Conservation (phyloP, 2,329 filamentous ascomycete genomes). For the Epichloe elymi region DNA sequence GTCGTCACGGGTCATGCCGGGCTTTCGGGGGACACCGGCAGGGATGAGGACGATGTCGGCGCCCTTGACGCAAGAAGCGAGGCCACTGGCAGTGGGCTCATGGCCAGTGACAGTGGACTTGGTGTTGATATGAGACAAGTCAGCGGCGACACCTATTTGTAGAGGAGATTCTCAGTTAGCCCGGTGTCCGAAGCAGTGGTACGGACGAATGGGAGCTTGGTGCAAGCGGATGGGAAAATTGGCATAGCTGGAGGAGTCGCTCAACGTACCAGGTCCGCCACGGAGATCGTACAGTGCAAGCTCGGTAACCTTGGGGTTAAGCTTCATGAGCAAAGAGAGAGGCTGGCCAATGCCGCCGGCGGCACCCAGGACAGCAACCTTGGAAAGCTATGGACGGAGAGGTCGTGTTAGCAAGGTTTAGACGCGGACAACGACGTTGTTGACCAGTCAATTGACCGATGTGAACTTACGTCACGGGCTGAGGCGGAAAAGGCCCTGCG, state of each 20-base stretch:
- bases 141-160: slow-evolving; percentile 80
- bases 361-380: slow-evolving; percentile 94
- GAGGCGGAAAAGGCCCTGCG: slow-evolving; percentile 72
- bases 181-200: neutral
- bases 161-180: neutral
- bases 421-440: neutral
- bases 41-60: slow-evolving; percentile 94
- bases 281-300: slow-evolving; percentile 97
- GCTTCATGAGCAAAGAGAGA: slow-evolving; percentile 93
- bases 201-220: neutral
- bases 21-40: slow-evolving; percentile 93
- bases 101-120: slow-evolving; percentile 90
- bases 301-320: slow-evolving; percentile 88
- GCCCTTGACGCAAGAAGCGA: slow-evolving; percentile 68
- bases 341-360: slow-evolving; percentile 97
- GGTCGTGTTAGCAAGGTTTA: slow-evolving; percentile 1
- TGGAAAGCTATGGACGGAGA: slow-evolving; percentile 57
- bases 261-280: slow-evolving; percentile 68
- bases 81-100: slow-evolving; percentile 61
- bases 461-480: slow-evolving; percentile 53
- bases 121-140: slow-evolving; percentile 98
- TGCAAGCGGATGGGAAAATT: slow-evolving; percentile 1
- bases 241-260: slow-evolving; percentile 4
- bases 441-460: neutral
- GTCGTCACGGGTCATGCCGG: slow-evolving; percentile 99